These are phyloP conservation scores for Hortiboletus campestris DNA, from an alignment of 768 basidiomycete species.

Conservation along the genomic window DNA sequence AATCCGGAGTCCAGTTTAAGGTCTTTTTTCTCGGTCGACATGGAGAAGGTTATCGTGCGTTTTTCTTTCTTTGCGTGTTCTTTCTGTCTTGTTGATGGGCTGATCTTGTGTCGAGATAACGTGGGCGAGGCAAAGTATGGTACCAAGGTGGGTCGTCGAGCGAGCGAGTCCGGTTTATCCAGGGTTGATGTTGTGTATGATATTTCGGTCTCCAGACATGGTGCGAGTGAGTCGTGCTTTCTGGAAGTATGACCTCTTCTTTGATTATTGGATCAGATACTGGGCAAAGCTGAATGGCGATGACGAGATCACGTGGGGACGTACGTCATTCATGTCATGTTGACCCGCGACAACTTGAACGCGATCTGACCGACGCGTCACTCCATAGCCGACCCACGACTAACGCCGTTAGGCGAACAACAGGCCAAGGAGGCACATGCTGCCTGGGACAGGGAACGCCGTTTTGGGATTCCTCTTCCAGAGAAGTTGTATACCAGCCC, in stretches of 20 bases:
- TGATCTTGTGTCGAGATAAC: slow-evolving; percentile 49
- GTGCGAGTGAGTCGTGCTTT: slow-evolving; percentile 48
- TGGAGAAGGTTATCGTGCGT: slow-evolving; percentile 53
- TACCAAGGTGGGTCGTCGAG: slow-evolving; percentile 31
- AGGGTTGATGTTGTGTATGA: background rate
- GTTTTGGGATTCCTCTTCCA: slow-evolving; percentile 17
- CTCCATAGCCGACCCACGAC: slow-evolving; percentile 40
- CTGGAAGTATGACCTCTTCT: background rate
- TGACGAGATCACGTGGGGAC: slow-evolving; percentile 69
- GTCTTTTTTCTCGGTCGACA: slow-evolving; percentile 67
- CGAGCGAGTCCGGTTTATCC: background rate
- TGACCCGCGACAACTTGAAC: background rate
- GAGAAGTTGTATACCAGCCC: slow-evolving; percentile 40
- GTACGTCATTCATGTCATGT: slow-evolving; percentile 39
- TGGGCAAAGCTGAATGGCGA: slow-evolving; percentile 67
- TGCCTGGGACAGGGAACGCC: slow-evolving; percentile 16
- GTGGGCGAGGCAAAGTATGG: slow-evolving; percentile 68
- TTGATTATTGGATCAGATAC: slow-evolving; percentile 37
- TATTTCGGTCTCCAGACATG: slow-evolving; percentile 39
- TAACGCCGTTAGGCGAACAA: slow-evolving; percentile 54
- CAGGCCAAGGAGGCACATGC: slow-evolving; percentile 44
- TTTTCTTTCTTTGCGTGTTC: background rate
- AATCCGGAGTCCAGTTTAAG: slow-evolving; percentile 37
- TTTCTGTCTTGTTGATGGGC: too few species aligned
- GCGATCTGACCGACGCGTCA: background rate